Percentiles rank a stretch among this genome's conserved stretches.
phyloP scores from a whole-genome alignment of 2,329 filamentous ascomycete genomes.

The Diplodia mutila region DNA sequence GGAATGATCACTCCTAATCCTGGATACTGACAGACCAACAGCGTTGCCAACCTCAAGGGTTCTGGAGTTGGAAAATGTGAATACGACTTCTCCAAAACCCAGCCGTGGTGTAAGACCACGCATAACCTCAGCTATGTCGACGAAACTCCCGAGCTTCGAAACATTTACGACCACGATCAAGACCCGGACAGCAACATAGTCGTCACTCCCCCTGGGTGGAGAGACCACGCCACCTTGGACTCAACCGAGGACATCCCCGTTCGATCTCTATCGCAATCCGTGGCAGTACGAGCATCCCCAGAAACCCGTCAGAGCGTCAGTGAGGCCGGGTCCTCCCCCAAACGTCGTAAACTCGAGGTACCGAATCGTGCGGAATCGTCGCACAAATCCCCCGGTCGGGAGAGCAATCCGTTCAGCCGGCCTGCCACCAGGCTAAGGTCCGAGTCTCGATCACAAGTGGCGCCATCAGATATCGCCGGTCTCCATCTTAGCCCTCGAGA shows the following conservation, averaged over 20 bases:
- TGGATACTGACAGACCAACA: constrained; percentile 3
- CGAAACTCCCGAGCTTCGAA: constrained; percentile 39
- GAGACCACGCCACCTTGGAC: constrained; percentile 11
- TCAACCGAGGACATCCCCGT: background rate
- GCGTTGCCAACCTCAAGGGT: constrained; percentile 32
- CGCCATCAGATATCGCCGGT: background rate
- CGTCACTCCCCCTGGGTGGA: constrained; percentile 25
- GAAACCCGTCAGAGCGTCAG: constrained; percentile 12
- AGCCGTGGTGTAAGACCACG: constrained; percentile 38
- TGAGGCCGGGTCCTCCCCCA: constrained; percentile 7
- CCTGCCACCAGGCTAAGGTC: background rate
- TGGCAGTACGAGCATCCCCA: background rate
- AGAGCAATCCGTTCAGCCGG: background rate
- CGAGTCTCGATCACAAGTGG: background rate
- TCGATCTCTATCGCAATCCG: background rate
- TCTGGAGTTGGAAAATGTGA: constrained; percentile 35
- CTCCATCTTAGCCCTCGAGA: background rate
- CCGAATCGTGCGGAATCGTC: background rate
- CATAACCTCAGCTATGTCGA: constrained; percentile 38
- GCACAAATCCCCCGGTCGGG: constrained; percentile 2
- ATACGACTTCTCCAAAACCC: constrained; percentile 36
- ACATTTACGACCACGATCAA: constrained; percentile 36
- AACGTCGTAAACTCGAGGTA: constrained; percentile 19
- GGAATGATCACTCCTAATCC: background rate
- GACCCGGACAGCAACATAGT: constrained; percentile 27